Conservation (phyloP, 192 early-diverging fungal species). For the Umbelopsis sp. region DNA sequence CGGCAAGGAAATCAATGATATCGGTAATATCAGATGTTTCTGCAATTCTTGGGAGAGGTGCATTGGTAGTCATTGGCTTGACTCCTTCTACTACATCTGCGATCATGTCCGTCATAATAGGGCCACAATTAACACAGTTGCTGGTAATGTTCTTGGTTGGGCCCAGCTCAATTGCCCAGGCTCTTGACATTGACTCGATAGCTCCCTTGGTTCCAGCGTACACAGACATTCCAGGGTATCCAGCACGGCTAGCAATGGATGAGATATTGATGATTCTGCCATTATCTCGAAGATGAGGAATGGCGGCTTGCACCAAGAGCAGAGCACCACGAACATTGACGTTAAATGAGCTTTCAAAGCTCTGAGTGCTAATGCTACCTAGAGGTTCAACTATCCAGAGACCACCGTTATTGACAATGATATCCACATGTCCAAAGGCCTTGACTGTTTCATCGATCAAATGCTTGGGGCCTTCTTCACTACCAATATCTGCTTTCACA, state of each 20-base stretch:
- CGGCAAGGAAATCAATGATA: background rate
- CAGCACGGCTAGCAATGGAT: conserved; percentile 3
- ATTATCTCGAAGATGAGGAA: conserved; percentile 32
- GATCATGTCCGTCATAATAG: background rate
- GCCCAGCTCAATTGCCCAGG: background rate
- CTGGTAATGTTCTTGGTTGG: background rate
- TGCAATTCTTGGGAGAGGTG: background rate
- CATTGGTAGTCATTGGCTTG: background rate
- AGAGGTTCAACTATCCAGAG: background rate
- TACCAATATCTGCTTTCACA: conserved; percentile 2
- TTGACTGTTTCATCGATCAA: conserved; percentile 17
- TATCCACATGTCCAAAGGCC: conserved; percentile 35
- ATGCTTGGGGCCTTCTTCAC: background rate
- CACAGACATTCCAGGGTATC: background rate
- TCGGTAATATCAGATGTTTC: background rate
- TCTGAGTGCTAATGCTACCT: background rate
- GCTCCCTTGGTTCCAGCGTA: background rate
- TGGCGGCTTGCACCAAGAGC: conserved; percentile 37
- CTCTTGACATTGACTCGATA: background rate
- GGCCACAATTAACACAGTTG: background rate
- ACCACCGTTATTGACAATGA: conserved; percentile 45
- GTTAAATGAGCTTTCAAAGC: conserved; percentile 25
- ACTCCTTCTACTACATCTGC: background rate
- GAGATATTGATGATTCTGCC: conserved; percentile 46
- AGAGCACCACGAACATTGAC: conserved; percentile 42